Evolutionary conservation across 2,329 filamentous ascomycete genomes (phyloP).

Genomic region (Colletotrichum sp.): DNA sequence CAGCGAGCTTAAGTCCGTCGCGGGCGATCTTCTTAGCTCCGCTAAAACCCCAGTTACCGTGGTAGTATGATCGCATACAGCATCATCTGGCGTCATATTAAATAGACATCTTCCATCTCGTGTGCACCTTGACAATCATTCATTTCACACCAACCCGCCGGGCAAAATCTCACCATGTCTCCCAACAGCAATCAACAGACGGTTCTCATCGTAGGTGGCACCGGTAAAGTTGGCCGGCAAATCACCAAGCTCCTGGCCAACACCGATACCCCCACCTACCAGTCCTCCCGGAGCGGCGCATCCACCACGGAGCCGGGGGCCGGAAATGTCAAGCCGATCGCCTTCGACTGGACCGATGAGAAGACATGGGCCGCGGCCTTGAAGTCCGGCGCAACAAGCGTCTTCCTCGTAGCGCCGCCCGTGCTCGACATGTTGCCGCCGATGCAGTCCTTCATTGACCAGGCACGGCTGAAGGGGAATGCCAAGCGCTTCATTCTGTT

Average conservation of each 20-base stretch:
- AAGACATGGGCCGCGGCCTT: slow-evolving; percentile 43
- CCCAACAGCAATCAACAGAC: background rate
- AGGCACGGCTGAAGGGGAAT: slow-evolving; percentile 35
- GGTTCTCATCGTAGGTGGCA: slow-evolving; percentile 49
- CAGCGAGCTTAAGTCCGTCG: background rate
- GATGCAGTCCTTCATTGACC: slow-evolving; percentile 47
- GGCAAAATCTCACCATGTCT: background rate
- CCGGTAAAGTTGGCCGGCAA: slow-evolving; percentile 47
- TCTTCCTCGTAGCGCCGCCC: slow-evolving; percentile 47
- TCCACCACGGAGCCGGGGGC: slow-evolving; percentile 26
- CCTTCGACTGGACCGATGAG: slow-evolving; percentile 51
- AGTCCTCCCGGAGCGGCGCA: slow-evolving; percentile 38
- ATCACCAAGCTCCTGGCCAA: slow-evolving; percentile 39
- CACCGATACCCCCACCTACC: slow-evolving; percentile 31
- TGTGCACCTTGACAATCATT: background rate
- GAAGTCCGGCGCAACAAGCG: slow-evolving; percentile 12
- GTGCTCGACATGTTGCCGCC: slow-evolving; percentile 32
- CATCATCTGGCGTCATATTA: background rate
- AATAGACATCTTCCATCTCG: background rate
- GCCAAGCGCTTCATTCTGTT: slow-evolving; percentile 50
- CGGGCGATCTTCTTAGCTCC: background rate
- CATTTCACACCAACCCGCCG: background rate
- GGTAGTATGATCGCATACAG: background rate
- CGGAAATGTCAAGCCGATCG: slow-evolving; percentile 26
- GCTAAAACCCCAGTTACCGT: background rate